Evolutionary conservation across 495 filamentous ascomycete genomes (phyloP).

Genomic region (Podospora bellae-mahoneyi): DNA sequence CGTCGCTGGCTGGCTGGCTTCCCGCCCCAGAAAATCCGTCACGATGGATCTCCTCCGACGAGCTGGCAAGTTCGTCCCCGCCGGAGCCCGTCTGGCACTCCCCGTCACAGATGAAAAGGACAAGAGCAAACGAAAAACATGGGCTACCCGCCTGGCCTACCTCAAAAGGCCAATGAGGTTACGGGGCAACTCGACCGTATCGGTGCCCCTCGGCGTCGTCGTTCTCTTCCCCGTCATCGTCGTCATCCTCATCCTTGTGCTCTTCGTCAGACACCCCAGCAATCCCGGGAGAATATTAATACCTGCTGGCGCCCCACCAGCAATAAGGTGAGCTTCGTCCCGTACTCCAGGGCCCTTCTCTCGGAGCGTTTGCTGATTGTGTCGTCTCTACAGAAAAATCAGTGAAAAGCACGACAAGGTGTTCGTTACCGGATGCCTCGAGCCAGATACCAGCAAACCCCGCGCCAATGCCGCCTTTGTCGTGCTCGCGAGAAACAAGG

Average conservation of each 20-base stretch:
- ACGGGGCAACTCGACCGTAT: conserved; percentile 90
- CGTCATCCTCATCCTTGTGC: conserved; percentile 81
- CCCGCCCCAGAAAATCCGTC: conserved; percentile 27
- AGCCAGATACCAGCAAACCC: conserved; percentile 58
- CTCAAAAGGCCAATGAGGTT: conserved; percentile 85
- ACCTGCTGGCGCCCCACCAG: conserved; percentile 84
- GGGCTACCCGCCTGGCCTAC: conserved; percentile 65
- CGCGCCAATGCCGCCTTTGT: conserved; percentile 94
- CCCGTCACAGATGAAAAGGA: conserved; percentile 48
- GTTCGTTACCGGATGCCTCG: conserved; percentile 84
- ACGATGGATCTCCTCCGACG: conserved; percentile 56
- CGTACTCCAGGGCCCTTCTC: background rate
- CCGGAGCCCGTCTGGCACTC: conserved; percentile 36
- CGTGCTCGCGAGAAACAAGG: conserved; percentile 93
- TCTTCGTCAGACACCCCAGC: conserved; percentile 86
- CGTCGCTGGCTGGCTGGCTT: conserved; percentile 16
- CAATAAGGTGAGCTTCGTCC: conserved; percentile 67
- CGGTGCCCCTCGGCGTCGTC: conserved; percentile 89
- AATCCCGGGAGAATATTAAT: conserved; percentile 79
- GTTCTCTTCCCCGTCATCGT: conserved; percentile 90
- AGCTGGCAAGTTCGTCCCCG: conserved; percentile 48
- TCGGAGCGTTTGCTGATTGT: background rate
- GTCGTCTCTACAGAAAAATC: conserved; percentile 68
- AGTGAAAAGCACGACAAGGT: conserved; percentile 96
- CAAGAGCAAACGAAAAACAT: conserved; percentile 30